Evolutionary conservation across 352 stramenopile species (phyloP).

Genomic region (Phytophthora pini): DNA sequence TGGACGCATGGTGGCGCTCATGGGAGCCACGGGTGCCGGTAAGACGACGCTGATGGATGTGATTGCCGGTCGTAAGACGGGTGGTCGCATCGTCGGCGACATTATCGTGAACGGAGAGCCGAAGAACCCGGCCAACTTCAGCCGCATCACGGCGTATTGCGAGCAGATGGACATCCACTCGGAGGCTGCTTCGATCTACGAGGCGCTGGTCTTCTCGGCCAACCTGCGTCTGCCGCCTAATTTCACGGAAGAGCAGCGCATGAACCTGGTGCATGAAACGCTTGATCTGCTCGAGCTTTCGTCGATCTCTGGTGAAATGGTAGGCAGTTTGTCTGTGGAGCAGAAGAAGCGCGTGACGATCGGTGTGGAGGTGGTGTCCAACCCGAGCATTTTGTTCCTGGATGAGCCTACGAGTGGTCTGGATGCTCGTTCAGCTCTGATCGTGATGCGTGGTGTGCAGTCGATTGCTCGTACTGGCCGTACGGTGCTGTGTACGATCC

Average conservation of each 20-base stretch:
- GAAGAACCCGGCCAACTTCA: slow-evolving; percentile 85
- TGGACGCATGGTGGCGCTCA: slow-evolving; percentile 75
- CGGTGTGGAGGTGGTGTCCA: slow-evolving; percentile 90
- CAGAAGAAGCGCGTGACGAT: slow-evolving; percentile 95
- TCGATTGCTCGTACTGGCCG: slow-evolving; percentile 88
- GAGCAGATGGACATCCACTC: slow-evolving; percentile 93
- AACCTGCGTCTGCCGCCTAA: slow-evolving; percentile 75
- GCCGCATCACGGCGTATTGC: slow-evolving; percentile 90
- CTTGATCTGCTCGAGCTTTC: slow-evolving; percentile 63
- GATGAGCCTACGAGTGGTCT: slow-evolving; percentile 92
- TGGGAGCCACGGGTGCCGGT: slow-evolving; percentile 55
- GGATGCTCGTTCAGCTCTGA: slow-evolving; percentile 85
- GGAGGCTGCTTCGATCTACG: slow-evolving; percentile 81
- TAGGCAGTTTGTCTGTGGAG: slow-evolving; percentile 72
- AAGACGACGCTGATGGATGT: slow-evolving; percentile 72
- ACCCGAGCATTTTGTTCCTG: slow-evolving; percentile 94
- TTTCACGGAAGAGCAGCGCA: slow-evolving; percentile 41
- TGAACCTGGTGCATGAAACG: slow-evolving; percentile 57
- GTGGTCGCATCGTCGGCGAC: slow-evolving; percentile 78
- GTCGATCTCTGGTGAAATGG: slow-evolving; percentile 23
- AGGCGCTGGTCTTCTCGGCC: slow-evolving; percentile 93
- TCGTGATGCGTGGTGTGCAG: slow-evolving; percentile 88
- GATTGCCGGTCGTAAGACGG: slow-evolving; percentile 76
- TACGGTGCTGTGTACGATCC: slow-evolving; percentile 80
- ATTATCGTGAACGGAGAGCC: slow-evolving; percentile 90